Conservation (phyloP, 2,329 filamentous ascomycete genomes). For the Diaporthe eres region DNA sequence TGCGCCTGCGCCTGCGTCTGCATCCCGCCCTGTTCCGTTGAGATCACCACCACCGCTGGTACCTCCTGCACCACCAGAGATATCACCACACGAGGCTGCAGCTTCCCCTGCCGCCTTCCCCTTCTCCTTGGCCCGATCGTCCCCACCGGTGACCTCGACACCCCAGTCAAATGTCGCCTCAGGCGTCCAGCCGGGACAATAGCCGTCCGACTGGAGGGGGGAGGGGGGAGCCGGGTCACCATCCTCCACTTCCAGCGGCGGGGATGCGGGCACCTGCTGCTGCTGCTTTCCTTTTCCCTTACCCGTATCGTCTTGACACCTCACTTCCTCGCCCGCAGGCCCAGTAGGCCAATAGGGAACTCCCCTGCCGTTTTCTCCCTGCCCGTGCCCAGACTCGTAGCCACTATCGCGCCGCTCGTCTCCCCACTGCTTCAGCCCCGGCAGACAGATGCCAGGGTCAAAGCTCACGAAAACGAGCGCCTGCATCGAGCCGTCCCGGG, state of each 20-base stretch:
- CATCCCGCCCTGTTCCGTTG: not conserved
- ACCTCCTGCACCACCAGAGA: not conserved
- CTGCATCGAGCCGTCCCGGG: slow-evolving; percentile 44
- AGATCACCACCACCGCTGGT: not conserved
- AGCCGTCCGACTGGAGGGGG: not conserved
- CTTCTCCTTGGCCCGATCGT: not conserved
- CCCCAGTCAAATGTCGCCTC: slow-evolving; percentile 25
- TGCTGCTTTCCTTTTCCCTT: slow-evolving; percentile 25
- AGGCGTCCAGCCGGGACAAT: slow-evolving; percentile 19
- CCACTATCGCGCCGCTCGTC: slow-evolving; percentile 28
- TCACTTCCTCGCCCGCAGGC: not conserved
- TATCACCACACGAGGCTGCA: not conserved
- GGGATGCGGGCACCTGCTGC: not conserved
- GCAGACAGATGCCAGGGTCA: slow-evolving; percentile 56
- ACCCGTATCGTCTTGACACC: not conserved
- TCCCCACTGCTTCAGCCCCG: slow-evolving; percentile 46
- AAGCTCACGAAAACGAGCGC: slow-evolving; percentile 60
- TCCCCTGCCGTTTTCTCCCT: not conserved
- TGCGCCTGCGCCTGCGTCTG: not conserved
- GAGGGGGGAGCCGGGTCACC: not conserved
- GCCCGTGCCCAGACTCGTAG: not conserved
- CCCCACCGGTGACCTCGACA: not conserved
- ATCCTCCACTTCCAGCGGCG: slow-evolving; percentile 10
- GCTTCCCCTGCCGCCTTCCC: not conserved
- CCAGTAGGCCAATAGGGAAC: not conserved